Conservation (phyloP, 768 basidiomycete species). For the Rhodotorula taiwanensis region DNA sequence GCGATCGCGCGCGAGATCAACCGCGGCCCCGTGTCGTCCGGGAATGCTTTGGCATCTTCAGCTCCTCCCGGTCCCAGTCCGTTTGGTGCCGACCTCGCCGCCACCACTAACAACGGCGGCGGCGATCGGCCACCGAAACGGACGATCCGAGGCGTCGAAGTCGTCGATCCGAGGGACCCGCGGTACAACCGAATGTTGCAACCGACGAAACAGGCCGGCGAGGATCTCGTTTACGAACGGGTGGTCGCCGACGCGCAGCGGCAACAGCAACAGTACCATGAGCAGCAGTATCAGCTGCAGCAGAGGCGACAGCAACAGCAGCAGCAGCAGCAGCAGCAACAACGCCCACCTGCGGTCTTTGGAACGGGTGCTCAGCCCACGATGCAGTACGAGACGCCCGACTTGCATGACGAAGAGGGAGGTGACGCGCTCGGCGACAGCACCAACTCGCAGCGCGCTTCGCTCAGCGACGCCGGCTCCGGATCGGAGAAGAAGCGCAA, state of each 20-base stretch:
- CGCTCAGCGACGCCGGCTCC: not conserved
- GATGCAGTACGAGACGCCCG: not conserved
- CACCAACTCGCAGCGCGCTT: not conserved
- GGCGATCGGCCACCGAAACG: not conserved
- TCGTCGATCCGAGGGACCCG: conserved; percentile 36
- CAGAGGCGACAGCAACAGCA: not conserved
- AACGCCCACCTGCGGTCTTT: too few species aligned
- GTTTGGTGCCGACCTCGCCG: too few species aligned
- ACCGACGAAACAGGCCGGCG: conserved; percentile 26
- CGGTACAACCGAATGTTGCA: conserved; percentile 32
- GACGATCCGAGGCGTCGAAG: conserved; percentile 27
- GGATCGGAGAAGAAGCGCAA: conserved; percentile 41
- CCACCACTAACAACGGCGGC: too few species aligned
- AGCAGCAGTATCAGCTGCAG: not conserved
- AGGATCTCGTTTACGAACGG: conserved; percentile 25
- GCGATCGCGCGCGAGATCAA: conserved; percentile 25
- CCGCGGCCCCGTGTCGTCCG: not conserved
- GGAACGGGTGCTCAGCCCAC: too few species aligned
- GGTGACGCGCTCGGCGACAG: not conserved
- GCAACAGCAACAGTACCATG: not conserved
- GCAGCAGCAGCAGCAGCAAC: not conserved
- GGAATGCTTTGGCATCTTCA: too few species aligned
- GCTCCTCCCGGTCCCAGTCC: too few species aligned
- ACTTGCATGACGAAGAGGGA: not conserved
- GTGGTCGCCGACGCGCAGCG: conserved; percentile 3